phyloP scores from a whole-genome alignment of 169 alveolate species.

The Eimeria necatrix region DNA sequence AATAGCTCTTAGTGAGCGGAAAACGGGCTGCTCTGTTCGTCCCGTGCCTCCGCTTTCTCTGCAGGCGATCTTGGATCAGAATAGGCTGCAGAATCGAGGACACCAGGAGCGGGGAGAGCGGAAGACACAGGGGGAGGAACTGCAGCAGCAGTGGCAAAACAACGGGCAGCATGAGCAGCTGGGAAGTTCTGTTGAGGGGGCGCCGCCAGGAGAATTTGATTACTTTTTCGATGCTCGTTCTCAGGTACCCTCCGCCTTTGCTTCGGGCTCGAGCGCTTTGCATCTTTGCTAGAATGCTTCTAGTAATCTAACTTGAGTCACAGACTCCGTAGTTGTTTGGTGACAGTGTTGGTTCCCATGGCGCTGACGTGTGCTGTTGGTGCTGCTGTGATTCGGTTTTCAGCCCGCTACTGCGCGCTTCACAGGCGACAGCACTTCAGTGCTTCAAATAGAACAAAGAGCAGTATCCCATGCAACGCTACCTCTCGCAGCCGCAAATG shows the following conservation, averaged over 20 bases:
- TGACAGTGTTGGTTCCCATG: neutral
- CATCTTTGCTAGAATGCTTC: too few species aligned
- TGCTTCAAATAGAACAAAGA: neutral
- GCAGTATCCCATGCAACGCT: neutral
- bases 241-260: neutral
- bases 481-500: neutral
- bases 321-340: neutral
- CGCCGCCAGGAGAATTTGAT: constrained; percentile 5
- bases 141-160: neutral
- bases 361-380: neutral
- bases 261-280: too few species aligned
- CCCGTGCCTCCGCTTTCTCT: constrained; percentile 54
- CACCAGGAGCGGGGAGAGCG: neutral
- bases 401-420: constrained; percentile 74
- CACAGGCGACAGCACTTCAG: neutral
- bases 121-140: neutral
- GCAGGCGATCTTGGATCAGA: constrained; percentile 40
- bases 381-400: neutral
- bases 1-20: neutral
- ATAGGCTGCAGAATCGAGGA: neutral
- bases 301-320: too few species aligned
- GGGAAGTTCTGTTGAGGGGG: neutral
- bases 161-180: neutral
- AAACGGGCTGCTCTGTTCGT: neutral
- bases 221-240: constrained; percentile 68